Evolutionary conservation across 169 alveolate species (phyloP).

Genomic region (Amoebophrya sp.): DNA sequence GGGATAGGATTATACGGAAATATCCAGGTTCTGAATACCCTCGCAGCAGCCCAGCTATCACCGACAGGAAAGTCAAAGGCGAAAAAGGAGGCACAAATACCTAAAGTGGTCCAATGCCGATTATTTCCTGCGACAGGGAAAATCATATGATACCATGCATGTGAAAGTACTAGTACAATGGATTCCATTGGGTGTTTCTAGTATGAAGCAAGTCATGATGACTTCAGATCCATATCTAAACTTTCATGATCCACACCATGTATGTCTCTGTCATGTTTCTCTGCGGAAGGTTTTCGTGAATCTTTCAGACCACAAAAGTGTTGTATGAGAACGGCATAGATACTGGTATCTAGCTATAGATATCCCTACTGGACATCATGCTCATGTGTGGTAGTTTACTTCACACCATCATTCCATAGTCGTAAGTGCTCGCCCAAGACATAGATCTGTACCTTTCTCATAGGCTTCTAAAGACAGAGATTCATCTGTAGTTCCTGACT

Average conservation of each 20-base stretch:
- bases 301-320: background rate
- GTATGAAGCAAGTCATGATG: background rate
- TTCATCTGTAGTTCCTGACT: too few relatives aligned
- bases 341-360: too few relatives aligned
- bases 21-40: background rate
- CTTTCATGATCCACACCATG: background rate
- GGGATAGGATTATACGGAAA: too few relatives aligned
- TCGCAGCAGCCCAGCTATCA: background rate
- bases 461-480: too few relatives aligned
- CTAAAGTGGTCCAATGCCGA: background rate
- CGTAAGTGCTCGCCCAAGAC: too few relatives aligned
- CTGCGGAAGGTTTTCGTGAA: background rate
- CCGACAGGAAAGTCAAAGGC: background rate
- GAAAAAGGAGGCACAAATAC: background rate
- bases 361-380: too few relatives aligned
- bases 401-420: too few relatives aligned
- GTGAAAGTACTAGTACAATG: background rate
- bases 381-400: too few relatives aligned
- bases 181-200: background rate
- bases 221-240: background rate
- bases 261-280: background rate
- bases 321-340: too few relatives aligned
- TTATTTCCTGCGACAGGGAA: slow-evolving; percentile 1
- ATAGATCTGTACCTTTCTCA: too few relatives aligned
- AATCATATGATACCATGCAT: background rate